phyloP scores from a whole-genome alignment of 805 yeast genomes.

The Saccharomycopsis babjevae region DNA sequence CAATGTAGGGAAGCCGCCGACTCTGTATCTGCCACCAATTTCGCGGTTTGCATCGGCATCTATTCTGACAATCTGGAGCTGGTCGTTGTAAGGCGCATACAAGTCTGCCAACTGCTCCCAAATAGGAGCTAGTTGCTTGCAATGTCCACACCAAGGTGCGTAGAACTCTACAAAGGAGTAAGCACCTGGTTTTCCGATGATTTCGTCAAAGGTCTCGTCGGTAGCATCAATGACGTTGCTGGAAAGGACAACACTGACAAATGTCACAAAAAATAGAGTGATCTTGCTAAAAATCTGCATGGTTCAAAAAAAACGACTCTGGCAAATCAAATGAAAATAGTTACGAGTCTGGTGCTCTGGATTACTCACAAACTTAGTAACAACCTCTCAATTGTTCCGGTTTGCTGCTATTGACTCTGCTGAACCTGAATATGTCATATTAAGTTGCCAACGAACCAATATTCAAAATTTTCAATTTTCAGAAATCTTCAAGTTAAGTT shows the following conservation, averaged over 20 bases:
- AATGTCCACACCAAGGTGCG: conserved; percentile 93
- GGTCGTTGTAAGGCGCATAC: conserved; percentile 31
- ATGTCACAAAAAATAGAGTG: neutral
- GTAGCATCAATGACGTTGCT: conserved; percentile 32
- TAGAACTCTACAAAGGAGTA: conserved; percentile 68
- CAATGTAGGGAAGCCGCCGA: conserved; percentile 41
- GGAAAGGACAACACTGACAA: conserved; percentile 12
- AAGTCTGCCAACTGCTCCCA: conserved; percentile 78
- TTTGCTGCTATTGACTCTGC: no score
- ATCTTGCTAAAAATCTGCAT: neutral
- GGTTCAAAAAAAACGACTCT: neutral
- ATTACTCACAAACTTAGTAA: no score
- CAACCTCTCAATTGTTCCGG: no score
- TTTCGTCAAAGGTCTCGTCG: conserved; percentile 42
- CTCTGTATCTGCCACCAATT: conserved; percentile 37
- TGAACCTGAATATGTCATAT: no score
- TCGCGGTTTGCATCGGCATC: conserved; percentile 43
- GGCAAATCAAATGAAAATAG: no score
- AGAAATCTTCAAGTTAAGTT: no score
- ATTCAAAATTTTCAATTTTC: no score
- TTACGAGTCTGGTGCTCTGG: no score
- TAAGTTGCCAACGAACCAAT: no score
- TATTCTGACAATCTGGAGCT: conserved; percentile 35
- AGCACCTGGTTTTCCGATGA: conserved; percentile 52
- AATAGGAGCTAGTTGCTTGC: conserved; percentile 80